A percentile compares a stretch with the other conserved stretches of the same genome.
Conservation (phyloP, 139 green algal species). For the Chlamydomonas urium region DNA sequence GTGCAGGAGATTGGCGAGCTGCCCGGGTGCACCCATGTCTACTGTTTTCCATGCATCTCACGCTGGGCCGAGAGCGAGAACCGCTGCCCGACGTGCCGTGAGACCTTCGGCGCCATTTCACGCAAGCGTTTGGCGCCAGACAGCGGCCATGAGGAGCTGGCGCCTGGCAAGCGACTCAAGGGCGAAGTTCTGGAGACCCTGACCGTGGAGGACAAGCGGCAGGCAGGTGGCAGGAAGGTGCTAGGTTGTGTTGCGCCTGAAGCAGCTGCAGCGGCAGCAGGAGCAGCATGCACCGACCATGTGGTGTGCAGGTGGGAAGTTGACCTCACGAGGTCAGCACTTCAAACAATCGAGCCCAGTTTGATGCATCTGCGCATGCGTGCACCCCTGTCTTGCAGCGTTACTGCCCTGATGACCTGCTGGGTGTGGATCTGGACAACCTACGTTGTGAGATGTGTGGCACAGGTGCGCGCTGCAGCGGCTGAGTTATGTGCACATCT, state of each 20-base stretch:
- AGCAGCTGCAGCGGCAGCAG: no score
- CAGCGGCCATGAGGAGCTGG: background rate
- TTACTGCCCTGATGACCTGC: constrained; percentile 26
- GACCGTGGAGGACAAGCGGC: constrained; percentile 16
- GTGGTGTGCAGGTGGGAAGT: no score
- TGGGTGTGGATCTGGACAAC: constrained; percentile 19
- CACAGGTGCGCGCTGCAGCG: no score
- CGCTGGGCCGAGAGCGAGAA: constrained; percentile 60
- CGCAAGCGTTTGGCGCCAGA: constrained; percentile 30
- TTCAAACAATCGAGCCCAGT: no score
- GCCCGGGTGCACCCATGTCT: constrained; percentile 54
- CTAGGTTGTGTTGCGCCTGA: no score
- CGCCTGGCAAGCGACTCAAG: constrained; percentile 16
- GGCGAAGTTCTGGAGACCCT: constrained; percentile 30
- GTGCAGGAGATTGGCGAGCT: constrained; percentile 51
- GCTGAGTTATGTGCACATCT: no score
- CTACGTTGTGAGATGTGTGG: constrained; percentile 42
- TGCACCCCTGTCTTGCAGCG: no score
- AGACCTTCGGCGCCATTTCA: constrained; percentile 52
- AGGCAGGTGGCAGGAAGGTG: constrained; percentile 20
- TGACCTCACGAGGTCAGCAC: no score
- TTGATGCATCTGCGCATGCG: no score
- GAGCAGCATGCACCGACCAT: no score
- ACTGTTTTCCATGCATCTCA: constrained; percentile 64
- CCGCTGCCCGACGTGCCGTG: constrained; percentile 62